Percentiles rank a stretch among this genome's conserved stretches.
These are phyloP conservation scores for Kodamaea suecica DNA, from an alignment of 1,139 yeast genomes.

Conservation along the genomic window DNA sequence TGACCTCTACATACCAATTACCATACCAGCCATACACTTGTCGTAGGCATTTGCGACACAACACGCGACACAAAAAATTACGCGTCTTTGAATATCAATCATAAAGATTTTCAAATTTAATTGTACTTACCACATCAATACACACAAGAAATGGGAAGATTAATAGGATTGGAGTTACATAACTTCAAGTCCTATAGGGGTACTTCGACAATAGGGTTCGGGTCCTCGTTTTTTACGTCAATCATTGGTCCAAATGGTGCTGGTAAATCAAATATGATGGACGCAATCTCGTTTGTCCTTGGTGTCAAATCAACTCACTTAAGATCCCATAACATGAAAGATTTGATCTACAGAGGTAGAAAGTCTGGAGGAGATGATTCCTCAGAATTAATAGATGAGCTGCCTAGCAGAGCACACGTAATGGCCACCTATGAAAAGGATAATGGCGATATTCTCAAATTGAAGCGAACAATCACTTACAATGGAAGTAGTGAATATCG, in stretches of 20 bases:
- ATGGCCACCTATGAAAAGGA: constrained; percentile 70
- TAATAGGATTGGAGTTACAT: constrained; percentile 68
- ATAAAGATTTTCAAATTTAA: not conserved
- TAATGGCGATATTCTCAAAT: constrained; percentile 49
- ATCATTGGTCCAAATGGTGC: constrained; percentile 98
- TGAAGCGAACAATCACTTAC: constrained; percentile 53
- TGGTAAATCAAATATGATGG: constrained; percentile 98
- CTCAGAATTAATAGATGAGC: constrained; percentile 18
- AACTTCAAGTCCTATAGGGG: constrained; percentile 93
- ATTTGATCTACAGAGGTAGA: constrained; percentile 78
- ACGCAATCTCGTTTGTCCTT: constrained; percentile 91
- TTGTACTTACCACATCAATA: constrained; percentile 1
- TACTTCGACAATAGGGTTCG: constrained; percentile 72
- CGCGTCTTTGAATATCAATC: no score
- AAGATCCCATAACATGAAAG: constrained; percentile 70
- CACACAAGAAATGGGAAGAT: constrained; percentile 58
- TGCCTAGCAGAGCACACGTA: constrained; percentile 71
- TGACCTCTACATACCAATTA: no score
- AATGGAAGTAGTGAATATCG: constrained; percentile 68
- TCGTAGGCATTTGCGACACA: no score
- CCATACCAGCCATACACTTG: no score
- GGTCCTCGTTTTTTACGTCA: constrained; percentile 77
- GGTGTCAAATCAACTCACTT: constrained; percentile 79
- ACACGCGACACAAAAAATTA: no score
- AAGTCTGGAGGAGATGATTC: constrained; percentile 19